Evolutionary conservation across 2,329 filamentous ascomycete genomes (phyloP), one percentile per base, ranked within the genome.

Genomic region (Herpotrichia juniperi): DNA sequence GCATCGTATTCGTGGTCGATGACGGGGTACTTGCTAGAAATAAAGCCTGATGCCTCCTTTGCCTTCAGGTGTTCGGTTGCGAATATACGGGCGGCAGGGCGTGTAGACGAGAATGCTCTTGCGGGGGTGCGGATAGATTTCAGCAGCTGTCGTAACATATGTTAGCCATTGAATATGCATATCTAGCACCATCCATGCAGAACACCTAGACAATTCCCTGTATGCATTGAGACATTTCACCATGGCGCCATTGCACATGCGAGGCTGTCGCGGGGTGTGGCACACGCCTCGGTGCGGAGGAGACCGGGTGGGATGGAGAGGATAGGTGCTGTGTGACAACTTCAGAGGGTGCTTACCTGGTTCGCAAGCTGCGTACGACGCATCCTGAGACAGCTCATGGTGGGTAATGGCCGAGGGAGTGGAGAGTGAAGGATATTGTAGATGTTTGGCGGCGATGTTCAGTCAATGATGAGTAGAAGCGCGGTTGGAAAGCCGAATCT

Each of bases 1-100:
- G 93, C 93, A 89, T 97, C 94, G 79, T 97, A 97, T 79, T 97
- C 92, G 79, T 99, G 94, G 76, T 97, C 94, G 87, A 99, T 93
- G 68, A 99, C 90, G 45, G 92, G 90, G 77, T 99, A 97, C 79
- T 96, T 94, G 77, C 83, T 88, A 77, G 87, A 90, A 68, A 96
- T 84, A 73, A 91, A 90, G 42, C 90, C 87, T 58, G 90, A 90
- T 26, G 93, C 93, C 81, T 97, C 93, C 82, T 96, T 96, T 51
- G 93, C 94, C 76, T 92, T 88, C 62, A 97, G 83, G 63, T 91
- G 90, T 65, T 87, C 85, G 77, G 89, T 93, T 67, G 89, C 87
- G 75, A 96, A 90, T 74, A 97, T 90, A 75, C 89, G 87, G 71
- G 91, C 90, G 68, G 86, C 88, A 63, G 90, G 86, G 70, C 88